Evolutionary conservation across 495 filamentous ascomycete species (phyloP), one percentile per base, ranked within the genome.

Genomic region (Penicillium diatomitis): DNA sequence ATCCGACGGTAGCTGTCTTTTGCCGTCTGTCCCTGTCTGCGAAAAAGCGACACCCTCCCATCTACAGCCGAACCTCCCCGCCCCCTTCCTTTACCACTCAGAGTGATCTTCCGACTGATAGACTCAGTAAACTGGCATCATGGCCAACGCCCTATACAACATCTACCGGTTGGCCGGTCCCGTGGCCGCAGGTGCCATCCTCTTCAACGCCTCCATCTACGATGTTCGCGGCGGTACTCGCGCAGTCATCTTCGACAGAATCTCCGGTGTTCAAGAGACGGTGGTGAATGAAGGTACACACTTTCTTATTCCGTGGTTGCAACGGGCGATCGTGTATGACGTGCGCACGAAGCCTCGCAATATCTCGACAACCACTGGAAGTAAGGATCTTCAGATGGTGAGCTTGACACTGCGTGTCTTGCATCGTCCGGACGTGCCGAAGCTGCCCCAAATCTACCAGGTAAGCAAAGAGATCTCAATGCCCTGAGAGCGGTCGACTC

Each of bases 331-430:
- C 68, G 76, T 95, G 66, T 99, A 92, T 73, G 92, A 99, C 74
- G 94, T 99, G 51, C 87, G 92, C 51, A 97, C 92, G 38, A 94
- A 94, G 79, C 92, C 92, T 42, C 79, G 92, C 58, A 96, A 91
- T 63, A 96, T 99, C 70, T 84, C 83, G 10, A 99, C 92, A n/a
- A 97, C 91, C 9, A 99, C 92, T 8, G 92, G 92, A 47, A 90
- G 85, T 77, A 99, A 99, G 80, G 92, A 99, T 72, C 67, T 99
- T 70, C 92, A 99, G 80, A 99, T 99, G 92, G 92, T 99, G 64
- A 95, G 87, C 78, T 78, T 99, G 78, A 99, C 92, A 33, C 76
- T 99, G 57, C 82, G 92, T 60, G 92, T 99, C 47, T 71, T 99
- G 65, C 92, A 97, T 74, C 79, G 92, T 52, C 92, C 92, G 31